Conservation (phyloP, 2,329 filamentous ascomycete species). For the Allantophomopsis lycopodina region DNA sequence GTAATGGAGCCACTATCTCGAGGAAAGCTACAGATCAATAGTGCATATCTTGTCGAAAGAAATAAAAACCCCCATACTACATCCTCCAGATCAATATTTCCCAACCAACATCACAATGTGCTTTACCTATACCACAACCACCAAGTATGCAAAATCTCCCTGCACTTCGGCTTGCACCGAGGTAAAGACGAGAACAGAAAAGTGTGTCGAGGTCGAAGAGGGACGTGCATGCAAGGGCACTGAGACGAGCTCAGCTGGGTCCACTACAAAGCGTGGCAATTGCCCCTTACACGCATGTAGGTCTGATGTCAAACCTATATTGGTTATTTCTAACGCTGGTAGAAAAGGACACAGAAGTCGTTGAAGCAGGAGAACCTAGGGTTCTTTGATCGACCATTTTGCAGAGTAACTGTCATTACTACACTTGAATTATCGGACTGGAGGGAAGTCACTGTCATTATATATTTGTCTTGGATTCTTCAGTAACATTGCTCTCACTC, state of each 20-base stretch:
- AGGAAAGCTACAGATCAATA: not conserved
- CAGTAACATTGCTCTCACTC: too few relatives aligned
- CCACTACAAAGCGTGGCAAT: not conserved
- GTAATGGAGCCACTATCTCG: not conserved
- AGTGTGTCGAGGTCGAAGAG: not conserved
- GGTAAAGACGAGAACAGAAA: not conserved
- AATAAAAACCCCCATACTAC: not conserved
- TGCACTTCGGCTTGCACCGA: not conserved
- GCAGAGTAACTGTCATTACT: not conserved
- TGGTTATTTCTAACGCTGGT: too few relatives aligned
- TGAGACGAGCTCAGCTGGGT: not conserved
- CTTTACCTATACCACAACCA: not conserved
- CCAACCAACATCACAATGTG: not conserved
- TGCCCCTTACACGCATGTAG: not conserved
- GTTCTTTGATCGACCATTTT: not conserved
- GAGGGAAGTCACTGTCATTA: too few relatives aligned
- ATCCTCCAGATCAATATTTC: not conserved
- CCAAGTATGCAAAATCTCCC: not conserved
- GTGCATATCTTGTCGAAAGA: not conserved
- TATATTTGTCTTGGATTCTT: too few relatives aligned
- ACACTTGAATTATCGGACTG: not conserved
- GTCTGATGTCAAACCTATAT: not conserved
- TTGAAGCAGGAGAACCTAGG: too few relatives aligned
- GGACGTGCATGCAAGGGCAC: not conserved
- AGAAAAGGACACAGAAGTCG: too few relatives aligned